These are phyloP conservation scores for Akanthomyces dipterigenus DNA, from an alignment of 2,329 filamentous ascomycete genomes.

Conservation along the genomic window DNA sequence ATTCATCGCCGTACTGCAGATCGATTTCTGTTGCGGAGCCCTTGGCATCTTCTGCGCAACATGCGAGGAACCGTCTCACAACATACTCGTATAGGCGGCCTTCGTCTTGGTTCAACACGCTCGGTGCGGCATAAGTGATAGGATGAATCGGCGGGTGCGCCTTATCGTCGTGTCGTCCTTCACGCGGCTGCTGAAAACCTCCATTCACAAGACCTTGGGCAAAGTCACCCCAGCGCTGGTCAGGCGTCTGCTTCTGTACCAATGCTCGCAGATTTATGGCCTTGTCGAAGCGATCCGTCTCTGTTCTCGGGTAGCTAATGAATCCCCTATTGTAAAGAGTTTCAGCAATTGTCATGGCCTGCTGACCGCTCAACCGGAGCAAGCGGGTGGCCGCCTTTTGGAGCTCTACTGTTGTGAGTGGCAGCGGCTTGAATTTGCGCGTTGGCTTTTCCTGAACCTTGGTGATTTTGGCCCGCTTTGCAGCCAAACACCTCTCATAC, in stretches of 20 bases:
- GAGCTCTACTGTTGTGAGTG: constrained; percentile 89
- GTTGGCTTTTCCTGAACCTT: constrained; percentile 89
- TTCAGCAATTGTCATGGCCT: constrained; percentile 85
- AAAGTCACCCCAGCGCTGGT: constrained; percentile 71
- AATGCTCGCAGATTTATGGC: constrained; percentile 77
- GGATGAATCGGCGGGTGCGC: constrained; percentile 97
- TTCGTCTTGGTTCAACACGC: constrained; percentile 59
- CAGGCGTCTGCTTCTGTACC: constrained; percentile 76
- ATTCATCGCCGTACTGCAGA: constrained; percentile 75
- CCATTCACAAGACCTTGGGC: constrained; percentile 69
- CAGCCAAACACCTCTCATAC: constrained; percentile 75
- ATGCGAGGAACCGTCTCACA: constrained; percentile 83
- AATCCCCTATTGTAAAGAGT: constrained; percentile 86
- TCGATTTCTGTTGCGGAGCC: constrained; percentile 81
- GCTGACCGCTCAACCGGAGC: constrained; percentile 82
- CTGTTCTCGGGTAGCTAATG: constrained; percentile 95
- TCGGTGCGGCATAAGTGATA: constrained; percentile 70
- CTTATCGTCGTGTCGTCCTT: constrained; percentile 87
- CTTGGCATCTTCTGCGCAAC: constrained; percentile 89
- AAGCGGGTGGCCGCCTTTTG: constrained; percentile 92
- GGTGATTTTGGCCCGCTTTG: constrained; percentile 70
- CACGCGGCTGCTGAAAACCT: constrained; percentile 72
- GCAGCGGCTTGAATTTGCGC: constrained; percentile 88
- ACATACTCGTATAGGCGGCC: constrained; percentile 87
- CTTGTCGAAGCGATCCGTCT: constrained; percentile 91